Evolutionary conservation across 305 asterid species (phyloP), one percentile per base, ranked within the genome.

Genomic region (Fraxinus xanthoxyloides): DNA sequence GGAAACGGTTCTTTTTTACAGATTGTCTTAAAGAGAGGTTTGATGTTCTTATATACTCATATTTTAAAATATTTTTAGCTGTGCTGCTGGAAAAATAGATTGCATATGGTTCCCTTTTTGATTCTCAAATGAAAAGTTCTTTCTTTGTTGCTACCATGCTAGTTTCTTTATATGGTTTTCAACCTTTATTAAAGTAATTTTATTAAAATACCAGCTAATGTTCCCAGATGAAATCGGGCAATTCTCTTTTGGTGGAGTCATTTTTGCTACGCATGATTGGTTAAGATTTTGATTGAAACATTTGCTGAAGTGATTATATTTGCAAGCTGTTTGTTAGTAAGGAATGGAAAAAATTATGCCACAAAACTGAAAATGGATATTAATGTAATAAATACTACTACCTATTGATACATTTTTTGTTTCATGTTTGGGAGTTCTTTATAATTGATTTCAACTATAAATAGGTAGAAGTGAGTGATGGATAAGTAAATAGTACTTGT

Each of bases 11-110:
- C 90, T 97, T 93, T 82, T 94, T 98, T 83, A 54, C 83, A 73
- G 93, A 82, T 46, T 97, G 99, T 78, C 87, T 97, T 67, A 90
- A 92, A 83, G 90, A 92, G 78, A 91, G 99, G 98, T 97, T 35
- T 75, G 87, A 72, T 75, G 13, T 77, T 81, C 85, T 61, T 54
- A 21, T 77, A 70, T 24, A 83, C 74, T 56, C 54, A 81, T 24
- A 77, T 77, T 35, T 34, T 70, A 65, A 31, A 24, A 72, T 78
- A 67, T 26, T 21, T 79, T 79, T 24, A 48, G 28, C 40, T 43
- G 40, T 74, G 43, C 77, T 43, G 30, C 74, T 24, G 65, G 73
- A 35, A 34, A 23, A 72, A 31, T 17, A 31, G 43, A 72, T 32
- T 61, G 38, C 75, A 23, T 35, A 69, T 51, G 35, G 79, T 63